These are phyloP conservation scores for Amanita molliuscula DNA, from an alignment of 768 basidiomycete species.

Conservation along the genomic window DNA sequence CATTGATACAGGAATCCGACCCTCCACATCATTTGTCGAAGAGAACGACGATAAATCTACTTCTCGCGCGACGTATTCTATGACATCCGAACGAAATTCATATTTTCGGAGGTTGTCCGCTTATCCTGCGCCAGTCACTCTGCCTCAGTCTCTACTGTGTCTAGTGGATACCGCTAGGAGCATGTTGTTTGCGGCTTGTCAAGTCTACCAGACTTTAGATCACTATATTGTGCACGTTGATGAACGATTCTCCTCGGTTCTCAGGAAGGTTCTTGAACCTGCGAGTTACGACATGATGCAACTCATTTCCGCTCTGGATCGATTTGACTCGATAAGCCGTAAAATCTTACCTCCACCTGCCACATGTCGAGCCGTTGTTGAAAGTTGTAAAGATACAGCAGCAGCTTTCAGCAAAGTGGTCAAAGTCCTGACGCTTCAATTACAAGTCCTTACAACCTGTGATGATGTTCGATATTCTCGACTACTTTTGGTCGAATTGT, in stretches of 20 bases:
- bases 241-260: constrained; percentile 69
- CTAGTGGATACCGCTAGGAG: constrained; percentile 87
- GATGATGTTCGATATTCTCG: constrained; percentile 85
- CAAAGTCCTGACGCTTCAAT: constrained; percentile 68
- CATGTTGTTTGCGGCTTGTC: constrained; percentile 84
- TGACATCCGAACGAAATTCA: constrained; percentile 76
- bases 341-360: constrained; percentile 56
- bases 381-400: constrained; percentile 78
- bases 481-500: constrained; percentile 78
- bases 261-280: constrained; percentile 80
- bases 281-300: constrained; percentile 73
- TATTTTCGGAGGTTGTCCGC: constrained; percentile 92
- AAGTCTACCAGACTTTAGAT: constrained; percentile 81
- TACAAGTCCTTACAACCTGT: constrained; percentile 60
- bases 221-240: constrained; percentile 82
- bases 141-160: constrained; percentile 58
- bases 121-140: constrained; percentile 53
- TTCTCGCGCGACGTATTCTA: constrained; percentile 38
- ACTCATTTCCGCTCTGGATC: constrained; percentile 82
- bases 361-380: constrained; percentile 69
- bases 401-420: constrained; percentile 83
- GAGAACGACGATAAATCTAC: constrained; percentile 14
- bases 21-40: constrained; percentile 11
- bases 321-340: constrained; percentile 77
- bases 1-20: neutral